Conservation (phyloP, 176 grass and related monocot genomes). For the Aegilops umbellulata region DNA sequence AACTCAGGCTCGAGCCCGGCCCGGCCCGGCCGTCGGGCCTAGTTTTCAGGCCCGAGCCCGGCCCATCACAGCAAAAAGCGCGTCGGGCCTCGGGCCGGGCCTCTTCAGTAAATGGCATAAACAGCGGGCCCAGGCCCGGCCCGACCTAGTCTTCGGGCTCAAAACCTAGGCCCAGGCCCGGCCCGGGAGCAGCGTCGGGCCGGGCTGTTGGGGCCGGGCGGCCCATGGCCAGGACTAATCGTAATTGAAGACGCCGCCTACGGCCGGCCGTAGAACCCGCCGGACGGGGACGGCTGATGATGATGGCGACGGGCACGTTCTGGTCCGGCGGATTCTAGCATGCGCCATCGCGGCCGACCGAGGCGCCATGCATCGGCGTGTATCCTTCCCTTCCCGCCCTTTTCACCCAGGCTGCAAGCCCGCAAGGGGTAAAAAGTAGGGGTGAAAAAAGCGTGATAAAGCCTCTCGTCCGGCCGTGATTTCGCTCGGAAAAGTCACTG, state of each 20-base stretch:
- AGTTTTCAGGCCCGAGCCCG: too few relatives aligned
- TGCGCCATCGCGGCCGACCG: not conserved
- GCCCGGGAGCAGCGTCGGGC: too few relatives aligned
- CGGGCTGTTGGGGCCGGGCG: too few relatives aligned
- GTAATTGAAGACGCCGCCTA: not conserved
- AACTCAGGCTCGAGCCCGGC: too few relatives aligned
- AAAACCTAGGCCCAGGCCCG: too few relatives aligned
- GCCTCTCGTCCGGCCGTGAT: constrained; percentile 4
- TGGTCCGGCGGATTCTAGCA: not conserved
- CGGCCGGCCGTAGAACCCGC: not conserved
- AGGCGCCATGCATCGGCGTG: not conserved
- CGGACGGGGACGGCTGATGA: not conserved
- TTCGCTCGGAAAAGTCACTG: not conserved
- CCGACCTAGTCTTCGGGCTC: too few relatives aligned
- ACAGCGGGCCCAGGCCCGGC: too few relatives aligned
- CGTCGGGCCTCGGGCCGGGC: too few relatives aligned
- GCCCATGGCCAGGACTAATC: too few relatives aligned
- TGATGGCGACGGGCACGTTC: not conserved
- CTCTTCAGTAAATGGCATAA: too few relatives aligned
- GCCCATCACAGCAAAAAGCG: too few relatives aligned
- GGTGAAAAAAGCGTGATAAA: not conserved
- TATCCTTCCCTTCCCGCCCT: not conserved
- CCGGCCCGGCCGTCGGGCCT: too few relatives aligned
- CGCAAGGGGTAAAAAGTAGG: not conserved
- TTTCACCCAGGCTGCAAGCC: not conserved